Conservation (phyloP, 176 grass and related monocot species). For the Oryza glumipatula region DNA sequence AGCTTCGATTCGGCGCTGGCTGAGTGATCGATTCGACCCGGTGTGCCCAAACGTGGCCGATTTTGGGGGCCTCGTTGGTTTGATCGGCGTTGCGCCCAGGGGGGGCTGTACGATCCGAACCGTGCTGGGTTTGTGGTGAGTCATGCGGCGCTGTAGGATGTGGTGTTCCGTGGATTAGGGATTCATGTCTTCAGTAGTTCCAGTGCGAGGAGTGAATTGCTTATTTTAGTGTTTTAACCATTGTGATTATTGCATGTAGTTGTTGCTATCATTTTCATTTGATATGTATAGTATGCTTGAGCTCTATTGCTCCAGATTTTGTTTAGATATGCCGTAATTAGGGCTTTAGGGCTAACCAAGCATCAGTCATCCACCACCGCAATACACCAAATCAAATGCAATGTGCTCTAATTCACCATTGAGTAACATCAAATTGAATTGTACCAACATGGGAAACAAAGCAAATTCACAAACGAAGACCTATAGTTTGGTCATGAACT, state of each 20-base stretch:
- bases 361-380: neutral
- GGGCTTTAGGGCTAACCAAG: neutral
- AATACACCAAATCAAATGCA: neutral
- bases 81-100: neutral
- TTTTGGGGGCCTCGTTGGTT: constrained; percentile 23
- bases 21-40: constrained; percentile 17
- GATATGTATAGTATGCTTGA: constrained; percentile 12
- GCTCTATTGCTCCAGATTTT: constrained; percentile 16
- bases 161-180: constrained; percentile 15
- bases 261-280: constrained; percentile 10
- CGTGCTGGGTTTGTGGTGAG: neutral
- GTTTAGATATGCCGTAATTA: constrained; percentile 2
- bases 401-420: neutral
- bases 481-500: neutral
- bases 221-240: neutral
- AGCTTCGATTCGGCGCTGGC: constrained; percentile 5
- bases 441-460: neutral
- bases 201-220: neutral
- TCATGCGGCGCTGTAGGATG: neutral
- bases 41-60: neutral
- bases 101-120: constrained; percentile 25
- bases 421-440: constrained; percentile 6
- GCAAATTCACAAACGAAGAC: neutral
- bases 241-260: constrained; percentile 19
- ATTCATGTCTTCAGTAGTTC: neutral